A percentile compares a stretch with the other conserved stretches of the same genome.
phyloP scores from a whole-genome alignment of 139 green algal species.

The Chlamydomonas sp. region DNA sequence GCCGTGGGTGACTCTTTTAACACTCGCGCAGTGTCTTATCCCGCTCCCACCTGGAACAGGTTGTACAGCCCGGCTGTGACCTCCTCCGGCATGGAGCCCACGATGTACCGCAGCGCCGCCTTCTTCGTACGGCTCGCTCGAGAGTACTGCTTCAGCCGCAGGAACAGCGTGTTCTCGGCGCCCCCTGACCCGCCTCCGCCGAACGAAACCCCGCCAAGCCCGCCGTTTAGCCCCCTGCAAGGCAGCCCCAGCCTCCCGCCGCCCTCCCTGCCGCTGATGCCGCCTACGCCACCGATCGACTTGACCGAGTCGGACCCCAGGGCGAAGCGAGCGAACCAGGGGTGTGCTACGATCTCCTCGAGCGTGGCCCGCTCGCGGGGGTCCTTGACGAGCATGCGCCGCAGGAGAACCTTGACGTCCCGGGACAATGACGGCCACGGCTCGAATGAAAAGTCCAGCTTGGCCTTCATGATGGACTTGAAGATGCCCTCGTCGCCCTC shows the following conservation, averaged over 20 bases:
- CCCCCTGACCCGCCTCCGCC: not conserved
- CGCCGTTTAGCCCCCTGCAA: too few species aligned
- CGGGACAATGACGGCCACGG: constrained; percentile 41
- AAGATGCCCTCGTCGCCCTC: constrained; percentile 46
- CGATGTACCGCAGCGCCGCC: constrained; percentile 26
- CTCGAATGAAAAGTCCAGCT: constrained; percentile 44
- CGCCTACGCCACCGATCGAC: too few species aligned
- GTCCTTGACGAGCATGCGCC: constrained; percentile 58
- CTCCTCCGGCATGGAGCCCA: constrained; percentile 25
- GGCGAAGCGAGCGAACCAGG: constrained; percentile 26
- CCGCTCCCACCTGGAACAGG: constrained; percentile 11
- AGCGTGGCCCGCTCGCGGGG: constrained; percentile 39
- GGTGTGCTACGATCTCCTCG: constrained; percentile 47
- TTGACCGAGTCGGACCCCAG: not conserved
- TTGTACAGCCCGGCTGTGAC: constrained; percentile 27
- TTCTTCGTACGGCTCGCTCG: constrained; percentile 7
- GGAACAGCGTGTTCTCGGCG: constrained; percentile 19
- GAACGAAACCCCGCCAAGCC: too few species aligned
- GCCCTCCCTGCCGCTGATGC: not conserved
- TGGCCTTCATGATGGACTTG: constrained; percentile 49
- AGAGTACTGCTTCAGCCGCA: constrained; percentile 22
- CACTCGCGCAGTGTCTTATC: not conserved
- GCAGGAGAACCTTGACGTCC: constrained; percentile 48
- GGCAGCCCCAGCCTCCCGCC: not conserved
- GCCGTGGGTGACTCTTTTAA: not conserved